Evolutionary conservation across 2,329 filamentous ascomycete genomes (phyloP), one percentile per base, ranked within the genome.

Genomic region (Seiridium cupressi): DNA sequence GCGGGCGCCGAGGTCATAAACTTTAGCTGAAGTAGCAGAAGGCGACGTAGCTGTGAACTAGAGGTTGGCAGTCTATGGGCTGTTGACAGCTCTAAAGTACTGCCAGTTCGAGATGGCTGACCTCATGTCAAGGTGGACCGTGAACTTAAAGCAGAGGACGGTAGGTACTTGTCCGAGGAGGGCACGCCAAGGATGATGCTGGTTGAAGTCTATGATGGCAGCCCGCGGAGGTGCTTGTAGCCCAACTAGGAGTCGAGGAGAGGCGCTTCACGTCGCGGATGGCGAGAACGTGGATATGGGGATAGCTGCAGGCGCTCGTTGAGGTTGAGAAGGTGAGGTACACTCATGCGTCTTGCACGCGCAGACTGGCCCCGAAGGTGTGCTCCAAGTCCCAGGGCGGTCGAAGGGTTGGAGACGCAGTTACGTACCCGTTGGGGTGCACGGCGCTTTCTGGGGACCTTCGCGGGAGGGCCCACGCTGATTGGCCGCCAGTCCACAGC

Each of bases 121-220:
- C 48, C 57, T 59, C 57, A 59, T 59, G 57, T 58, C 56, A 47
- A 59, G 9, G 38, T 46, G 57, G 57, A 59, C 57, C 48, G 48
- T 59, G 48, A 44, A 58, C 46, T 51, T 51, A 42, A 40, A 40
- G 34, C 55, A 13, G 10, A 51, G 34, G 34, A 42, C 42, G 26
- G 18, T 36, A 10, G 10, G 5, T 51, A n/a, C 38, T 42, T 42
- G 38, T 7, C 7, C 38, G 7, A 13, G 13, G 38, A 13, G 38
- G 38, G 38, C 13, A 8, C 13, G 38, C 18, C 18, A 26, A 26
- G 18, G 18, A 26, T 26, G 18, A 26, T 26, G 18, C 18, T 26
- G 18, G 18, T 26, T 26, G 18, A 26, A 26, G 18, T 26, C 18
- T 26, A 26, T 26, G 18, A 26, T 26, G 18, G 18, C 18, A 26